These are phyloP conservation scores for Lachancea sp. DNA, from an alignment of 805 yeast genomes.

Conservation along the genomic window DNA sequence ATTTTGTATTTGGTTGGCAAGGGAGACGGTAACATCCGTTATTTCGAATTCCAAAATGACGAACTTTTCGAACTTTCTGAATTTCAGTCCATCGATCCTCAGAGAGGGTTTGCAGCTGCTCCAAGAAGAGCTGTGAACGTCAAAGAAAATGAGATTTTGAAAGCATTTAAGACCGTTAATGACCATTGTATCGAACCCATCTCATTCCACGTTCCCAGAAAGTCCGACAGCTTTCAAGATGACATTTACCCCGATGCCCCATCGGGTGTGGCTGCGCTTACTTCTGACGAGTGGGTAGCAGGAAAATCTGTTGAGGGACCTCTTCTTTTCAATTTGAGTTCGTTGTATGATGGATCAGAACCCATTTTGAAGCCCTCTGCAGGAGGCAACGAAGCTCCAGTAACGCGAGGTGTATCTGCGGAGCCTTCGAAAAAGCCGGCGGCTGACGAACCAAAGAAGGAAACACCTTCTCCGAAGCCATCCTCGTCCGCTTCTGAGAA, in stretches of 20 bases:
- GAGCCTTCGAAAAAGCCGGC: neutral
- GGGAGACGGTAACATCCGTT: slow-evolving; percentile 96
- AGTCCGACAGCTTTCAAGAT: slow-evolving; percentile 84
- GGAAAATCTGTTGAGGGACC: slow-evolving; percentile 87
- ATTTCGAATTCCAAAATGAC: slow-evolving; percentile 83
- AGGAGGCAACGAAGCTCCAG: neutral
- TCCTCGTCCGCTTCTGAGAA: slow-evolving; percentile 16
- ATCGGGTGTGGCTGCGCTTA: slow-evolving; percentile 67
- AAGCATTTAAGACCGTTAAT: slow-evolving; percentile 78
- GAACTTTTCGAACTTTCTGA: slow-evolving; percentile 81
- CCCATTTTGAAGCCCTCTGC: slow-evolving; percentile 35
- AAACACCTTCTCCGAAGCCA: slow-evolving; percentile 61
- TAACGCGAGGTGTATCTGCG: slow-evolving; percentile 1
- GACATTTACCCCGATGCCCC: slow-evolving; percentile 93
- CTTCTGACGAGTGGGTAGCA: slow-evolving; percentile 69
- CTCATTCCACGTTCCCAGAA: slow-evolving; percentile 89
- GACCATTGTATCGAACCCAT: slow-evolving; percentile 84
- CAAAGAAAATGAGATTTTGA: slow-evolving; percentile 76
- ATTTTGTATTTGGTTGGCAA: slow-evolving; percentile 89
- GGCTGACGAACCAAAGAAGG: neutral
- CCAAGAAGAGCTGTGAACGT: slow-evolving; percentile 79
- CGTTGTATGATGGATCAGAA: slow-evolving; percentile 68
- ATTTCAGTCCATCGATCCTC: slow-evolving; percentile 83
- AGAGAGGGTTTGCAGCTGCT: slow-evolving; percentile 88
- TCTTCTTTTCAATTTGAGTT: slow-evolving; percentile 64